Evolutionary conservation across 108 stramenopile genomes (phyloP).

Genomic region (Mayamaea pseudoterrestris): DNA sequence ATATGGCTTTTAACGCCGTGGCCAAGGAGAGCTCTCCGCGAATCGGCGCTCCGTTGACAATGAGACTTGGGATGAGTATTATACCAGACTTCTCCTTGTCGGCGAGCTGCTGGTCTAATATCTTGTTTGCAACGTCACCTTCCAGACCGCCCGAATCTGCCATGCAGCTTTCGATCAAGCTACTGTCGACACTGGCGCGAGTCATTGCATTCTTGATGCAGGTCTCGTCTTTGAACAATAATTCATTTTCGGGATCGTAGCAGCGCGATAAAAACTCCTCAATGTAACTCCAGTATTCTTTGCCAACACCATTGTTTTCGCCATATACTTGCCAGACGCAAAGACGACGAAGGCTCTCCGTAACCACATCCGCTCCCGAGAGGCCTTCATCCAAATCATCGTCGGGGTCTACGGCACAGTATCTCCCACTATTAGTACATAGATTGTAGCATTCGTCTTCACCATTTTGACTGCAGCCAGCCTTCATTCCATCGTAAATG

Average conservation of each 20-base stretch:
- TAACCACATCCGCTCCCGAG: conserved; percentile 85
- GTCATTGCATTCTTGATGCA: conserved; percentile 58
- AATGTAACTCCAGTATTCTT: conserved; percentile 83
- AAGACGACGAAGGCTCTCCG: conserved; percentile 74
- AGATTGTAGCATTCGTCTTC: conserved; percentile 68
- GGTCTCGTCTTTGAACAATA: conserved; percentile 56
- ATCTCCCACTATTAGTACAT: conserved; percentile 90
- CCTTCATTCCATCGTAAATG: conserved; percentile 73
- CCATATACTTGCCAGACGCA: conserved; percentile 89
- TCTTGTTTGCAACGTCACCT: conserved; percentile 19
- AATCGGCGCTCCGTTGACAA: conserved; percentile 81
- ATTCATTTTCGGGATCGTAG: conserved; percentile 29
- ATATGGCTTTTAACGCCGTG: conserved; percentile 84
- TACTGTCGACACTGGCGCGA: conserved; percentile 45
- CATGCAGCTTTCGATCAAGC: conserved; percentile 71
- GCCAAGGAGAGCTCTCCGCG: conserved; percentile 57
- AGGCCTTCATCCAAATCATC: conserved; percentile 77
- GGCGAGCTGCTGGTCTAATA: conserved; percentile 39
- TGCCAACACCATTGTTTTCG: conserved; percentile 71
- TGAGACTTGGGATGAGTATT: conserved; percentile 69
- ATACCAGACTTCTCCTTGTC: conserved; percentile 41
- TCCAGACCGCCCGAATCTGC: conserved; percentile 64
- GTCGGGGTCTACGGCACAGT: conserved; percentile 87
- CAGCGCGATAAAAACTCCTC: conserved; percentile 58
- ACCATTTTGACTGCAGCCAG: conserved; percentile 52